These are phyloP conservation scores for Phaeosphaeria sp. DNA, from an alignment of 2,329 filamentous ascomycete genomes.

Conservation along the genomic window DNA sequence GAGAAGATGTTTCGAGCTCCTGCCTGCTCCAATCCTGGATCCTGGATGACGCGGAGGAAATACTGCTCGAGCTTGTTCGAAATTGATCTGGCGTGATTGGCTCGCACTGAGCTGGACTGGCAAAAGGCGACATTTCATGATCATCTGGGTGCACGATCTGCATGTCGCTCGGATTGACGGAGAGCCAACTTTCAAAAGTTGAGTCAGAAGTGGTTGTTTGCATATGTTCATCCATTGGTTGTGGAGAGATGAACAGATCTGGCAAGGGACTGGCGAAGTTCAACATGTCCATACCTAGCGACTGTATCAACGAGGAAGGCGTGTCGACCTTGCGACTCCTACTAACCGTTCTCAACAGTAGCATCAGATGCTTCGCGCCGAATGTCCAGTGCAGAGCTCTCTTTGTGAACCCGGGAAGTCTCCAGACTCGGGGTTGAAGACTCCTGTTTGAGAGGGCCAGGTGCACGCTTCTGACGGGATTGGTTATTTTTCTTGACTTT, in stretches of 20 bases:
- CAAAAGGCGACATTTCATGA: background rate
- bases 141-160: background rate
- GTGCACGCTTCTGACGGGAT: background rate
- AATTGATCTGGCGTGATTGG: background rate
- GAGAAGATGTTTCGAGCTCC: background rate
- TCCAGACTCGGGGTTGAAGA: background rate
- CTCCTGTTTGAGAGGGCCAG: background rate
- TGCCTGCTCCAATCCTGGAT: background rate
- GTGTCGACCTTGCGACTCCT: background rate
- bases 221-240: background rate
- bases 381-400: background rate
- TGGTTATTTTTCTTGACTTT: too few relatives aligned
- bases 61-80: background rate
- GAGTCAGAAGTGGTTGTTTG: background rate
- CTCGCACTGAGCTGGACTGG: background rate
- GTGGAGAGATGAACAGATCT: background rate
- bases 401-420: background rate
- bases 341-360: background rate
- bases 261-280: background rate
- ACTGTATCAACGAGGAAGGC: background rate
- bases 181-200: background rate
- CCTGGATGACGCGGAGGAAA: background rate
- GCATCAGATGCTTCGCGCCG: background rate
- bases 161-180: background rate
- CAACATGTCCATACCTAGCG: background rate